phyloP scores from a whole-genome alignment of 169 alveolate species.

The Perkinsus olseni region DNA sequence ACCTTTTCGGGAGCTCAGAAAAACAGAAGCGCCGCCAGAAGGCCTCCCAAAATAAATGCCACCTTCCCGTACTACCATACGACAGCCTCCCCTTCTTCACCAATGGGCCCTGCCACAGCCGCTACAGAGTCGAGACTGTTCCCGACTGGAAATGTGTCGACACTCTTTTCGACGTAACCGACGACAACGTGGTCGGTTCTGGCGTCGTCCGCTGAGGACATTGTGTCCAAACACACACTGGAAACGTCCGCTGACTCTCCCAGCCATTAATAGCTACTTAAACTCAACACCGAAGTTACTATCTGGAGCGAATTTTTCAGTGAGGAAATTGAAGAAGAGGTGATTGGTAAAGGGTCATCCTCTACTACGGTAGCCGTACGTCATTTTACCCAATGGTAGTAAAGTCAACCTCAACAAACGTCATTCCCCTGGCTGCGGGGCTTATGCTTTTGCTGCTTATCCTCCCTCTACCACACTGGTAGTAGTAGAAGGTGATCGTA shows the following conservation, averaged over 20 bases:
- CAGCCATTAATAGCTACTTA: neutral
- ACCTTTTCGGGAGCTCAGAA: no score
- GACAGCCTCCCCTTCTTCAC: neutral
- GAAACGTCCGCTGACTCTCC: neutral
- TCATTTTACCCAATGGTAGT: no score
- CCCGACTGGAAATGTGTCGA: neutral
- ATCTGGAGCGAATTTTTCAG: neutral
- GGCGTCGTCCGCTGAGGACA: neutral
- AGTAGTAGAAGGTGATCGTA: no score
- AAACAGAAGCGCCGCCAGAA: no score
- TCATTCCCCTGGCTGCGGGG: no score
- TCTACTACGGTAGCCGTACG: no score
- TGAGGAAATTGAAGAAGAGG: neutral
- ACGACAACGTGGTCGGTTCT: neutral
- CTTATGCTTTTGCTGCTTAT: no score
- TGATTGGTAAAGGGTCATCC: neutral
- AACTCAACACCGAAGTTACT: neutral
- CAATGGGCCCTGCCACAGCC: neutral
- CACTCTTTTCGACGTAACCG: neutral
- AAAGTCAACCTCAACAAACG: no score
- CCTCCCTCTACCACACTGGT: no score
- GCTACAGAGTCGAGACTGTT: neutral
- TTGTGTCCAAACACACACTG: neutral
- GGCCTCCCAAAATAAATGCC: no score
- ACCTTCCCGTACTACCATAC: neutral